phyloP scores from a whole-genome alignment of 768 basidiomycete genomes.

The Boletus vermiculosoides region DNA sequence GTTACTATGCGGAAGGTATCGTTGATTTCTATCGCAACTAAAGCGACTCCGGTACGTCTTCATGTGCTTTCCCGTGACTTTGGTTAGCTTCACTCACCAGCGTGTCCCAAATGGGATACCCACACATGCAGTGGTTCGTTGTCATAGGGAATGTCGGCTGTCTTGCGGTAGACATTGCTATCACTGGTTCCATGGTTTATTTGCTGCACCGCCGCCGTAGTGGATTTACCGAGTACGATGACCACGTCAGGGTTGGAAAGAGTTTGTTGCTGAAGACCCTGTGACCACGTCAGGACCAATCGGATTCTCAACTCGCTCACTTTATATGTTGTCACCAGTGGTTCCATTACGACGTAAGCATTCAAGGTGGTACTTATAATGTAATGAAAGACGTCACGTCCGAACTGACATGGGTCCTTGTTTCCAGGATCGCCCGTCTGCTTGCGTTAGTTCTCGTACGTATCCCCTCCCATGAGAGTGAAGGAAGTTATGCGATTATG shows the following conservation, averaged over 20 bases:
- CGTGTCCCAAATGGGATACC: background rate
- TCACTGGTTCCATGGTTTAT: background rate
- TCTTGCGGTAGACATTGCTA: background rate
- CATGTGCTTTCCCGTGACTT: background rate
- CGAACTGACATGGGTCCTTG: background rate
- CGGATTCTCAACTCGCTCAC: background rate
- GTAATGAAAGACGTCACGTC: background rate
- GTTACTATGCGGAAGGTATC: background rate
- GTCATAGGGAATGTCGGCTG: background rate
- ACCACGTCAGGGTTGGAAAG: background rate
- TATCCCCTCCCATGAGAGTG: background rate
- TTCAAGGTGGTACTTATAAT: background rate
- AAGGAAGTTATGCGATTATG: background rate
- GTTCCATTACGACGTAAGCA: slow-evolving; percentile 1
- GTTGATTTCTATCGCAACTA: too few species aligned
- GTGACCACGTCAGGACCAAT: background rate
- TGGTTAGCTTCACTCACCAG: background rate
- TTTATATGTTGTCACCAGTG: background rate
- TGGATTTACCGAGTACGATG: background rate
- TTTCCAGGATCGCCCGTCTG: background rate
- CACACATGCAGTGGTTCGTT: background rate
- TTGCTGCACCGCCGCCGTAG: background rate
- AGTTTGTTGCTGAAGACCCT: background rate
- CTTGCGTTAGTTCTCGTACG: background rate
- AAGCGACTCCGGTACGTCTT: background rate